These are phyloP conservation scores for Saccharomyces mikatae DNA, from an alignment of 805 yeast genomes.

Conservation along the genomic window DNA sequence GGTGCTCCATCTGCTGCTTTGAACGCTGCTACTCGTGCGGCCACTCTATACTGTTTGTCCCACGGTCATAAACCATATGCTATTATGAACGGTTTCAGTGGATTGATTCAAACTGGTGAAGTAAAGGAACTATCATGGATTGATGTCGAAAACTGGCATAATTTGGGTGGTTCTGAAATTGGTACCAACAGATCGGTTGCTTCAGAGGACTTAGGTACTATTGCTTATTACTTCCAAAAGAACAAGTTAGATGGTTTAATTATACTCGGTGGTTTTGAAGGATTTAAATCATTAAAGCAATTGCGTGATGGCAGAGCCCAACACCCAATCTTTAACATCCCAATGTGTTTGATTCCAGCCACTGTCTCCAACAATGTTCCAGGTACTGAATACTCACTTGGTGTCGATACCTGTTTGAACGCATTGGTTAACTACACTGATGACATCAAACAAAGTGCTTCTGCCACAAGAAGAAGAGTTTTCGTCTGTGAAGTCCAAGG, in stretches of 20 bases:
- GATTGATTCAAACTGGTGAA: constrained; percentile 83
- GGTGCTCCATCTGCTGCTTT: constrained; percentile 98
- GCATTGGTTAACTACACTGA: constrained; percentile 88
- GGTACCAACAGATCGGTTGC: constrained; percentile 94
- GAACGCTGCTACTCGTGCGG: constrained; percentile 88
- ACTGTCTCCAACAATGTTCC: constrained; percentile 97
- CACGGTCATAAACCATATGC: constrained; percentile 88
- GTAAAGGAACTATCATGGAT: constrained; percentile 70
- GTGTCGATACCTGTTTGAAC: constrained; percentile 93
- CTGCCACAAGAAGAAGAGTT: constrained; percentile 87
- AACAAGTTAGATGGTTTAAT: constrained; percentile 80
- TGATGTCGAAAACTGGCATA: constrained; percentile 82
- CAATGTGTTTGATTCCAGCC: constrained; percentile 89
- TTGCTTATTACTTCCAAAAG: constrained; percentile 89
- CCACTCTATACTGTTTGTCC: constrained; percentile 79
- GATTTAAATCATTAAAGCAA: constrained; percentile 78
- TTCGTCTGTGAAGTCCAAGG: constrained; percentile 98
- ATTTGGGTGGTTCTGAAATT: constrained; percentile 89
- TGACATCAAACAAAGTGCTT: constrained; percentile 87
- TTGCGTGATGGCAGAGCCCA: constrained; percentile 64
- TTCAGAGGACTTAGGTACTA: constrained; percentile 73
- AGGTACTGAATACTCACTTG: constrained; percentile 95
- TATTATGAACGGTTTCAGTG: constrained; percentile 88
- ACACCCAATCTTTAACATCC: constrained; percentile 90
- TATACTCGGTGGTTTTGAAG: constrained; percentile 95